These are phyloP conservation scores for Vigna trinervia DNA, from an alignment of 306 rosid genomes.

Conservation along the genomic window DNA sequence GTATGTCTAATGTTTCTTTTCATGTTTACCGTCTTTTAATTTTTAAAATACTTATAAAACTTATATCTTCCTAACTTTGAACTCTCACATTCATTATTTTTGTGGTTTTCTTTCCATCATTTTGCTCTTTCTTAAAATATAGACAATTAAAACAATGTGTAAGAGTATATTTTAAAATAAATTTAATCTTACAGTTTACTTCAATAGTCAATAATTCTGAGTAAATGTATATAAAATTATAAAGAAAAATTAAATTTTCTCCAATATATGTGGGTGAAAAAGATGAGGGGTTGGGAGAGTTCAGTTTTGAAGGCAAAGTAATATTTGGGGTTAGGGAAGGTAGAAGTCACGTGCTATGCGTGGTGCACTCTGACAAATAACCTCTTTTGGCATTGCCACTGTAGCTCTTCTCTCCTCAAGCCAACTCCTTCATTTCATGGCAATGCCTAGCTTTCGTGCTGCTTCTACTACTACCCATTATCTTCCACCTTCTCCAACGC, in stretches of 20 bases:
- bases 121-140: not conserved
- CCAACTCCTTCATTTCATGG: conserved; percentile 13
- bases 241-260: not conserved
- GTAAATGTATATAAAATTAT: not conserved
- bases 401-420: not conserved
- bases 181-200: not conserved
- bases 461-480: conserved; percentile 39
- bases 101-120: not conserved
- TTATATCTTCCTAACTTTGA: not conserved
- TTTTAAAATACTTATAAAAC: not conserved
- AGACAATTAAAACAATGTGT: no score
- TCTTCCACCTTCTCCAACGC: conserved; percentile 27
- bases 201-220: not conserved
- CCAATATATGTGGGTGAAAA: not conserved
- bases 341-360: conserved; percentile 77
- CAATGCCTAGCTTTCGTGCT: conserved; percentile 41
- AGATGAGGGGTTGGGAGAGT: not conserved
- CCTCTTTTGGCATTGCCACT: conserved; percentile 44
- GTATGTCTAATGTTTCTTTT: not conserved
- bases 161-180: not conserved
- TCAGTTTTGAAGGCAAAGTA: not conserved
- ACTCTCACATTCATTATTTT: not conserved
- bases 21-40: not conserved
- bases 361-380: conserved; percentile 61
- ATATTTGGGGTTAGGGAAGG: conserved; percentile 47